Conservation (phyloP, 495 filamentous ascomycete species). For the Aspergillus nidulans region DNA sequence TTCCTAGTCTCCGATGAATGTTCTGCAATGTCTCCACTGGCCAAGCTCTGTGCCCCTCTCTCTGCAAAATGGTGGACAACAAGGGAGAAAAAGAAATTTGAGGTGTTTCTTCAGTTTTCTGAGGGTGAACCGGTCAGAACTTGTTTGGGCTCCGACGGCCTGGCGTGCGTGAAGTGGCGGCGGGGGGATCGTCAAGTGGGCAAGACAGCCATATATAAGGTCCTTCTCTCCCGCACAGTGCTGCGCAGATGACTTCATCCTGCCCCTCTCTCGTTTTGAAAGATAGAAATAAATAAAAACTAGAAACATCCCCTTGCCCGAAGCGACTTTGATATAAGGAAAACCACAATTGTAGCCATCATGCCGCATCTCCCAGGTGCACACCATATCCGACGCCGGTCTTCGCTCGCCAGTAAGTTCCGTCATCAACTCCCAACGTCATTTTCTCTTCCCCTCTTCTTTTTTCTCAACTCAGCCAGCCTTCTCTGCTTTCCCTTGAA, state of each 20-base stretch:
- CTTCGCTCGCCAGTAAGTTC: constrained; percentile 32
- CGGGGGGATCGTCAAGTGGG: constrained; percentile 11
- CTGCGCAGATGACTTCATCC: constrained; percentile 4
- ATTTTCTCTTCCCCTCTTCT: constrained; percentile 17
- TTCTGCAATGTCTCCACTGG: constrained; percentile 5
- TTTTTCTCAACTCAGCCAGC: constrained; percentile 6
- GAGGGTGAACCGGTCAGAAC: not conserved
- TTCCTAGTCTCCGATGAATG: not conserved
- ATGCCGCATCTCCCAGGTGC: constrained; percentile 20
- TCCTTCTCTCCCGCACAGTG: not conserved
- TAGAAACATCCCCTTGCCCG: constrained; percentile 1
- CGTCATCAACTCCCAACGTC: constrained; percentile 17
- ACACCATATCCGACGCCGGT: constrained; percentile 26
- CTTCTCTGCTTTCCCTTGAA: constrained; percentile 1
- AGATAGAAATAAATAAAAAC: constrained; percentile 4
- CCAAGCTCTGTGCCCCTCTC: constrained; percentile 12
- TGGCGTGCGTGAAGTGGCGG: constrained; percentile 9
- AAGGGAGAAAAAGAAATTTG: constrained; percentile 3
- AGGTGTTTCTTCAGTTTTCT: not conserved
- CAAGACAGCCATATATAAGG: constrained; percentile 11
- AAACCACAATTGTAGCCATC: constrained; percentile 17
- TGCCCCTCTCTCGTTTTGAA: not conserved
- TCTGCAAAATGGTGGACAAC: constrained; percentile 4
- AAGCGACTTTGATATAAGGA: constrained; percentile 7
- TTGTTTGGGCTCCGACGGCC: not conserved